Evolutionary conservation across 352 stramenopile genomes (phyloP).

Genomic region (Phytophthora aleatoria): DNA sequence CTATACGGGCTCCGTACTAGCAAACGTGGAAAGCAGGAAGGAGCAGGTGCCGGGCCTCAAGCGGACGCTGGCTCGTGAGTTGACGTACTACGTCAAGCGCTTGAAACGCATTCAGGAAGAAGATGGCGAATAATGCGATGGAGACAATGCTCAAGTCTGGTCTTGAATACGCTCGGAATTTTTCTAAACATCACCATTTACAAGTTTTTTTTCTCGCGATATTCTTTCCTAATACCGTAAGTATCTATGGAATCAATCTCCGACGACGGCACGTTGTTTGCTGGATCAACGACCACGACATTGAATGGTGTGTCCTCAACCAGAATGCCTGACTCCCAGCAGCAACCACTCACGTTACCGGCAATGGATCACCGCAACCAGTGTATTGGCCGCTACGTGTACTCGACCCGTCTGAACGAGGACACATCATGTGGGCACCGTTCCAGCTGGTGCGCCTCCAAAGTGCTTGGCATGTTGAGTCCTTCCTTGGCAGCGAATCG

Average conservation of each 20-base stretch:
- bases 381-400: too few relatives aligned
- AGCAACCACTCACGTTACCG: too few relatives aligned
- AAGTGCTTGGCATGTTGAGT: slow-evolving; percentile 22
- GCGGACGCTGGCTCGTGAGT: slow-evolving; percentile 8
- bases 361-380: too few relatives aligned
- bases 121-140: too few relatives aligned
- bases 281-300: background rate
- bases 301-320: slow-evolving; percentile 21
- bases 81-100: slow-evolving; percentile 17
- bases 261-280: background rate
- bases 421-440: slow-evolving; percentile 31
- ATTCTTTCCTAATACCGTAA: too few relatives aligned
- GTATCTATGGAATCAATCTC: too few relatives aligned
- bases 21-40: slow-evolving; percentile 8
- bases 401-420: slow-evolving; percentile 16
- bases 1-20: background rate
- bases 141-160: background rate
- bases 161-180: background rate
- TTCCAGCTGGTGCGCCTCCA: slow-evolving; percentile 17
- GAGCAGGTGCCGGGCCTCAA: background rate
- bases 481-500: slow-evolving; percentile 13
- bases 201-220: too few relatives aligned
- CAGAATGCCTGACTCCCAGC: background rate
- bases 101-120: slow-evolving; percentile 13
- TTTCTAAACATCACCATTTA: too few relatives aligned